Conservation (phyloP, 257 asterid genomes). For the Penstemon barbatus region DNA sequence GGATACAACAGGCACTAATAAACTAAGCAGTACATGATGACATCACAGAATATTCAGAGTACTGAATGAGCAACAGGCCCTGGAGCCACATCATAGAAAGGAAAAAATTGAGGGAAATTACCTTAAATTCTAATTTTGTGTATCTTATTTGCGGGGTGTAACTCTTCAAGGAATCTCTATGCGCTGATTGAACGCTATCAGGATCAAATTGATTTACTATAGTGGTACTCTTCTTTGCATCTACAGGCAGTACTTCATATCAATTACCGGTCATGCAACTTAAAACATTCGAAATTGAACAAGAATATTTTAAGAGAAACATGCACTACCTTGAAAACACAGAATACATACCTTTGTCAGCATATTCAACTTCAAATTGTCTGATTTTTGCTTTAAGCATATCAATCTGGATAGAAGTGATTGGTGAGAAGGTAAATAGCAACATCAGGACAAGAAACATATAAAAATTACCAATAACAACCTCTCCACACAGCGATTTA, state of each 20-base stretch:
- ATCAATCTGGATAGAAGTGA: slow-evolving; percentile 55
- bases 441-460: slow-evolving; percentile 12
- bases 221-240: slow-evolving; percentile 33
- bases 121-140: slow-evolving; percentile 85
- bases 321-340: slow-evolving; percentile 24
- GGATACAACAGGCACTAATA: neutral
- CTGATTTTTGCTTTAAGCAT: slow-evolving; percentile 58
- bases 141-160: slow-evolving; percentile 75
- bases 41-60: slow-evolving; percentile 5
- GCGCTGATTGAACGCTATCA: slow-evolving; percentile 38
- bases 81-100: slow-evolving; percentile 2
- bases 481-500: slow-evolving; percentile 69
- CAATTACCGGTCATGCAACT: slow-evolving; percentile 23
- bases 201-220: slow-evolving; percentile 37
- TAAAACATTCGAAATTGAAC: slow-evolving; percentile 12
- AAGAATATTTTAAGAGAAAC: slow-evolving; percentile 16
- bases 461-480: slow-evolving; percentile 28
- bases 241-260: slow-evolving; percentile 42
- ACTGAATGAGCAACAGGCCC: slow-evolving; percentile 2
- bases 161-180: slow-evolving; percentile 51
- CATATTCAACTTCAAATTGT: slow-evolving; percentile 48
- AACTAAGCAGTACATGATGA: slow-evolving; percentile 11
- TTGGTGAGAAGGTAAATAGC: slow-evolving; percentile 30
- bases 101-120: slow-evolving; percentile 31
- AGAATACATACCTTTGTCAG: slow-evolving; percentile 48